Percentiles rank a stretch among this genome's conserved stretches.
Conservation (phyloP, 345 rosid genomes). For the Citrus inodora region DNA sequence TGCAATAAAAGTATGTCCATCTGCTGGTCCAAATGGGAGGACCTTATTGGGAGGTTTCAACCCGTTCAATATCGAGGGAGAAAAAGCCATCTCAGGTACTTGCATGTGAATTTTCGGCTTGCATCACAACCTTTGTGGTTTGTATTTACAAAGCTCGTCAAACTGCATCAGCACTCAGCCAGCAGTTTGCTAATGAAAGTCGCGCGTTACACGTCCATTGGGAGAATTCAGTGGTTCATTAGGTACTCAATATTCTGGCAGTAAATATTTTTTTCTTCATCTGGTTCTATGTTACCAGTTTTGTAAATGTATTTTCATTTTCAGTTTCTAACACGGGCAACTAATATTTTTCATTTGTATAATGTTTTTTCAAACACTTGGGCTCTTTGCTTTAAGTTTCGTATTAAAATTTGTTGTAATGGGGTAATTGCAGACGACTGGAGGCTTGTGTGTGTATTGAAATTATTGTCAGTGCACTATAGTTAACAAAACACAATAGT, state of each 20-base stretch:
- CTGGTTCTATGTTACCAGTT: background rate
- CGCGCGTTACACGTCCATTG: background rate
- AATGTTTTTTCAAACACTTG: background rate
- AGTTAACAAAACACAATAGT: too few species aligned
- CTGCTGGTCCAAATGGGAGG: background rate
- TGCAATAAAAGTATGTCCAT: background rate
- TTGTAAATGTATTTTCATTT: background rate
- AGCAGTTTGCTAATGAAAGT: background rate
- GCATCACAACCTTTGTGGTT: background rate
- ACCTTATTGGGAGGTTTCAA: background rate
- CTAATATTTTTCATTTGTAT: background rate
- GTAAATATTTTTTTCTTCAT: background rate
- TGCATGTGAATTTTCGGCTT: background rate
- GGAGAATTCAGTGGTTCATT: background rate
- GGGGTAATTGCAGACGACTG: too few species aligned
- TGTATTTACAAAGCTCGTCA: background rate
- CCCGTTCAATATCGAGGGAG: background rate
- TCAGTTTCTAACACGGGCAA: background rate
- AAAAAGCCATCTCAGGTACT: background rate
- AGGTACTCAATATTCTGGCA: background rate
- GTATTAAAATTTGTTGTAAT: too few species aligned
- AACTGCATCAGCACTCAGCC: background rate
- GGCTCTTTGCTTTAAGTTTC: background rate
- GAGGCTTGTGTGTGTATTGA: too few species aligned
- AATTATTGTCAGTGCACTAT: too few species aligned